Conservation (phyloP, 306 rosid genomes). For the Glycyrrhiza uralensis region DNA sequence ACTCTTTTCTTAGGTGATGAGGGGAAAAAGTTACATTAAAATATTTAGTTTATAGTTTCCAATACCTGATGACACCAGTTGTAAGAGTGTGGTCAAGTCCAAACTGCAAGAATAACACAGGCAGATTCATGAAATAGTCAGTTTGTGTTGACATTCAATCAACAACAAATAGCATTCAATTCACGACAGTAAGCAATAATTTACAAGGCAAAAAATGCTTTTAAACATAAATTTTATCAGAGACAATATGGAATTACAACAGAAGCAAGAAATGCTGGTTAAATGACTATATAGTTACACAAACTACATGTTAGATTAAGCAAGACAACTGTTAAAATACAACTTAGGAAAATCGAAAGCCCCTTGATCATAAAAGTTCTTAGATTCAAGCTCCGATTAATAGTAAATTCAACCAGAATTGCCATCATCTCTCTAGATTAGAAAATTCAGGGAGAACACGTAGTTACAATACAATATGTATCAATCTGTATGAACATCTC, state of each 20-base stretch:
- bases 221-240: not conserved
- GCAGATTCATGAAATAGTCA: conserved; percentile 1
- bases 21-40: not conserved
- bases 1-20: not conserved
- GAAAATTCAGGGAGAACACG: not conserved
- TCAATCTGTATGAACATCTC: conserved; percentile 31
- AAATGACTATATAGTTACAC: not conserved
- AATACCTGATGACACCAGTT: conserved; percentile 93
- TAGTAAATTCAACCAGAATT: conserved; percentile 9
- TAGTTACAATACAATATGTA: not conserved
- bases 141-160: not conserved
- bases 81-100: conserved; percentile 99
- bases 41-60: not conserved
- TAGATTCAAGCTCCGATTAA: not conserved
- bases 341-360: not conserved
- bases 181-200: not conserved
- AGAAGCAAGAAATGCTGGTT: not conserved
- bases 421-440: not conserved
- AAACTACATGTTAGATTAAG: not conserved
- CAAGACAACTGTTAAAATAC: not conserved
- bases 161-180: conserved; percentile 7
- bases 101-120: conserved; percentile 61
- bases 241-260: not conserved
- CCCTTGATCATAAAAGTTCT: not conserved
- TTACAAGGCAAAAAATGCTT: conserved; percentile 2